Evolutionary conservation across 2,329 filamentous ascomycete genomes (phyloP), one percentile per base, ranked within the genome.

Genomic region (Penicillium sp.): DNA sequence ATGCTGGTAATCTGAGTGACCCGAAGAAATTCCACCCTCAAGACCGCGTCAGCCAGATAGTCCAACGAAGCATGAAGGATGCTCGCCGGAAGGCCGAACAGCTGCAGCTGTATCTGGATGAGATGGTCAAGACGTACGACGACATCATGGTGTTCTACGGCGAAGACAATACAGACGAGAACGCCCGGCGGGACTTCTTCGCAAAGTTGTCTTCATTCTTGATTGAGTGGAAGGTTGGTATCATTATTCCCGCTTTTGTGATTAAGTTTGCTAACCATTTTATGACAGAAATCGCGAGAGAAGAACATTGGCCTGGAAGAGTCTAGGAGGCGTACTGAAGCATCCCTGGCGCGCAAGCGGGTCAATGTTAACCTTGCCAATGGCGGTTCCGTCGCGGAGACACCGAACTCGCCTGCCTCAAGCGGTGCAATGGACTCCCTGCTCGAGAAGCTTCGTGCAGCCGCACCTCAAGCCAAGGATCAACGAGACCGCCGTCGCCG

Each of bases 11-110:
- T 68, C 77, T 98, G 56, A 95, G 89, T 66, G 93, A 98, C 66
- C 87, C 92, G 39, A 96, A 93, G 78, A 95, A 92, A 64, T 98
- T 98, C 78, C 93, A 98, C 66, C 92, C 93, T 15, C 89, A 97
- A 72, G 93, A 98, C 70, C 88, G 93, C 53, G 91, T 97, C 38
- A 87, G 86, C 55, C 88, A 95, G 71, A 80, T 97, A 29, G 91
- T 95, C 47, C 89, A 95, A 72, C 81, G 92, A 44, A 86, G 81
- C 58, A 97, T 98, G 92, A 97, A 96, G 75, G 93, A 98, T 59
- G 93, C 93, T 18, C 79, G 93, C 54, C 82, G 92, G 62, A 98
- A 97, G 76, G 90, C 93, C 2, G 92, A 96, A 70, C 93, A 97
- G 75, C 87, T 97, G 84, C 82, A 89, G 66, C 77, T 97, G 20